Evolutionary conservation across 78 protist genomes (phyloP), one percentile per base, ranked within the genome.

Genomic region (Protostelium mycophagum): DNA sequence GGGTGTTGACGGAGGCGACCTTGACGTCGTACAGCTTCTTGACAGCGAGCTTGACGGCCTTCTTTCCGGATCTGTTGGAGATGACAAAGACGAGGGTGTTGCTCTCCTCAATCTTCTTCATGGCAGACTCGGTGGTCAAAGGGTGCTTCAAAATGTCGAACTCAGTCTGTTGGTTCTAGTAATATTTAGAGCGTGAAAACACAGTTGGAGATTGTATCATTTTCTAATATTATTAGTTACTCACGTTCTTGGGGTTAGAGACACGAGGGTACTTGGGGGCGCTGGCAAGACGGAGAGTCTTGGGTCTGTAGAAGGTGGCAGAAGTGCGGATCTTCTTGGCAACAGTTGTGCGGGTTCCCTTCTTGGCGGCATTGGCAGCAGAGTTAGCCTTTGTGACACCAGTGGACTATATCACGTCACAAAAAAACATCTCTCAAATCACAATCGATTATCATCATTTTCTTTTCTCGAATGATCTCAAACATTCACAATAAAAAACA

Each of bases 1-100:
- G 95, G 35, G 99, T 97, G 98, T 97, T 98, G 84, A 98, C 97
- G 89, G 97, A 94, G 73, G 88, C 93, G 89, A 92, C 91, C 86
- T 96, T 51, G 87, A 98, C 95, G 34, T 96, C 95, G 98, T 99
- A 99, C 95, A 98, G 90, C 85, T 84, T 39, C 86, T 93, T 86
- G 83, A 98, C 93, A 37, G 99, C 99, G 28, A 91, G 63, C 83
- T 95, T 93, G 93, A 99, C 97, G 94, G 96, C 98, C 35, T 31
- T 23, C 97, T 99, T 99, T 98, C 92, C 97, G 90, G 99, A 91
- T 83, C 93, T 97, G 88, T 73, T 63, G 88, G 97, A 98, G 1
- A 96, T 97, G 88, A 99, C 92, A 97, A 98, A 99, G 86, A 97
- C 97, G 39, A 99, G 94, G 87, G 99, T 98, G 98, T 98, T 98